Percentiles rank a stretch among this genome's conserved stretches.
These are phyloP conservation scores for Filobasidium floriforme DNA, from an alignment of 768 basidiomycete genomes.

Conservation along the genomic window DNA sequence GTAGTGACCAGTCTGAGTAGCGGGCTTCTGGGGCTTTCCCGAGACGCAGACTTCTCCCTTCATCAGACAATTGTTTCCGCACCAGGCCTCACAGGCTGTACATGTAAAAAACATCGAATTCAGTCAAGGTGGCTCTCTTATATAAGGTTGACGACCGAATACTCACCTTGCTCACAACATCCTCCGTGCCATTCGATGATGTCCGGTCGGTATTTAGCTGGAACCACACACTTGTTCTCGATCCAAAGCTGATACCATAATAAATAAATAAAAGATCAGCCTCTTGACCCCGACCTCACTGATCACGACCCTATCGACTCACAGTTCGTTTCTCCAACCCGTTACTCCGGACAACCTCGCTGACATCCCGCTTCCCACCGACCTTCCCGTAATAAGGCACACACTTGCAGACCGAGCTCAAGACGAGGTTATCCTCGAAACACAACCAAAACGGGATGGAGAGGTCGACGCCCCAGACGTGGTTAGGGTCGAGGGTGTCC, in stretches of 20 bases:
- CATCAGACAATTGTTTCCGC: slow-evolving; percentile 2
- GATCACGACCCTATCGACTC: not conserved
- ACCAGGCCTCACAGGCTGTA: slow-evolving; percentile 6
- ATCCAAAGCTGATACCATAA: not conserved
- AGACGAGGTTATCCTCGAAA: slow-evolving; percentile 2
- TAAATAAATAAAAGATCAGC: not conserved
- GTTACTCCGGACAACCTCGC: not conserved
- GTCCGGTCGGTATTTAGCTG: not conserved
- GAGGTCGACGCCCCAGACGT: not conserved
- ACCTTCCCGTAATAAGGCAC: not conserved
- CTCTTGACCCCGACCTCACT: not conserved
- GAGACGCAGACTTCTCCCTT: slow-evolving; percentile 1
- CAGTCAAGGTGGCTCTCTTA: not conserved
- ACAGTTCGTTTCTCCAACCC: not conserved
- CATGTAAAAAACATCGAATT: not conserved
- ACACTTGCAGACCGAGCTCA: not conserved
- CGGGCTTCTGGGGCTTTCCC: not conserved
- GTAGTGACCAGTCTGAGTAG: not conserved
- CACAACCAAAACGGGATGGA: not conserved
- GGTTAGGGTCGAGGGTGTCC: not conserved
- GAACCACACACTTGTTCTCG: slow-evolving; percentile 3
- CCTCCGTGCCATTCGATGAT: not conserved
- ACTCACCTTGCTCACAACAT: slow-evolving; percentile 5
- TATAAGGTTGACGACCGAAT: not conserved
- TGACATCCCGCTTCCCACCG: not conserved